Base-by-base conservation (phyloP, 352 stramenopile genomes). In the Synura sp. region DNA sequence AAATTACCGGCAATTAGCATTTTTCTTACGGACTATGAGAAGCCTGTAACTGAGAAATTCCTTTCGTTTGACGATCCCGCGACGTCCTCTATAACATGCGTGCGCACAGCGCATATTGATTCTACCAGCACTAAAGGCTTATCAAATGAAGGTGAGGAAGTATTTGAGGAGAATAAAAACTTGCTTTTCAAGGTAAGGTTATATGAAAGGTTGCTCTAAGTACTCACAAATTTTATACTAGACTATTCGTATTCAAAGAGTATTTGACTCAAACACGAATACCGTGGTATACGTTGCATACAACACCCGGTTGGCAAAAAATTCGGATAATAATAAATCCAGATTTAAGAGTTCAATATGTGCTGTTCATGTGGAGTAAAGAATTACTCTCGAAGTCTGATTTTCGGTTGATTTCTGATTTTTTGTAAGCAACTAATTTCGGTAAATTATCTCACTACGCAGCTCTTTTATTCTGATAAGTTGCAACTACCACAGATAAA, bases 331-430 rank as follows among this genome's bases (percentile, higher is more conserved):
- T 1, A 67, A 67, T 35, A 67, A 67, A 19, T 7, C 3, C 3
- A 3, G 53, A 67, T 67, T 67, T 19, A 32, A 35, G 3, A 67
- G 53, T 19, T 67, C 53, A 4, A 7, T 67, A 3, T 67, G 53
- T 19, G 53, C 53, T 34, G n/a, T 67, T 32, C 53, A 32, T 67
- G 35, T 67, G 25, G 53, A 67, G 15, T 59, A 59, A 59, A n/a
- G n/a, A n/a, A n/a, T n/a, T n/a, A n/a, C n/a, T n/a, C n/a, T n/a
- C n/a, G n/a, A n/a, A n/a, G n/a, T n/a, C n/a, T n/a, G n/a, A n/a
- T n/a, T n/a, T n/a, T n/a, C n/a, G n/a, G n/a, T n/a, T n/a, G n/a
- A n/a, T n/a, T n/a, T n/a, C n/a, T n/a, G n/a, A n/a, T n/a, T n/a
- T n/a, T n/a, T n/a, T n/a, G n/a, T n/a, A n/a, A n/a, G n/a, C n/a